Percentiles rank a stretch among this genome's conserved stretches.
These are phyloP conservation scores for Pistacia integerrima DNA, from an alignment of 345 rosid species.

Conservation along the genomic window DNA sequence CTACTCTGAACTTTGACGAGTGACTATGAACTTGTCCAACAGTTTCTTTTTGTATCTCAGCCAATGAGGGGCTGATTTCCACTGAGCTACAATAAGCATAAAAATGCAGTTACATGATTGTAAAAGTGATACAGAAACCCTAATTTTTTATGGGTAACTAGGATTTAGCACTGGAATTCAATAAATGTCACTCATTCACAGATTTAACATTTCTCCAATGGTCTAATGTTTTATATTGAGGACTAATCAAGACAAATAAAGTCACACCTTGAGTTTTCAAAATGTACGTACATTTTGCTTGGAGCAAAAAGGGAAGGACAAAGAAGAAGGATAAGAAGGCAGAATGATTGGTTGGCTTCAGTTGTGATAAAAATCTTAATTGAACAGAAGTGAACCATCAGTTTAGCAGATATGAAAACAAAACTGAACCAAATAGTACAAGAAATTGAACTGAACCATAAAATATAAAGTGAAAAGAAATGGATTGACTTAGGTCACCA, in stretches of 20 bases:
- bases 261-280: not conserved
- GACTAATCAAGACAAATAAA: not conserved
- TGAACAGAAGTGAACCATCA: not conserved
- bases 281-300: not conserved
- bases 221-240: not conserved
- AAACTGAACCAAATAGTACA: not conserved
- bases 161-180: not conserved
- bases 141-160: too few relatives aligned
- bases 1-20: slow-evolving; percentile 77
- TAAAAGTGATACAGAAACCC: not conserved
- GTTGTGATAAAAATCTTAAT: not conserved
- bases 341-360: not conserved
- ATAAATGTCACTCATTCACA: not conserved
- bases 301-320: not conserved
- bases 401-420: not conserved
- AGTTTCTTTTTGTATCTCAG: slow-evolving; percentile 81
- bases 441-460: not conserved
- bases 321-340: not conserved
- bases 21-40: slow-evolving; percentile 87
- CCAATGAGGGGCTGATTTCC: slow-evolving; percentile 93
- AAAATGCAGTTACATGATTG: slow-evolving; percentile 16
- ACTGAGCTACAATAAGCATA: slow-evolving; percentile 64
- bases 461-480: too few relatives aligned
- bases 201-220: not conserved
- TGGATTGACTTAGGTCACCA: too few relatives aligned